A percentile compares a stretch with the other conserved stretches of the same genome.
phyloP scores from a whole-genome alignment of 2,329 filamentous ascomycete genomes.

The Fusarium sp. region DNA sequence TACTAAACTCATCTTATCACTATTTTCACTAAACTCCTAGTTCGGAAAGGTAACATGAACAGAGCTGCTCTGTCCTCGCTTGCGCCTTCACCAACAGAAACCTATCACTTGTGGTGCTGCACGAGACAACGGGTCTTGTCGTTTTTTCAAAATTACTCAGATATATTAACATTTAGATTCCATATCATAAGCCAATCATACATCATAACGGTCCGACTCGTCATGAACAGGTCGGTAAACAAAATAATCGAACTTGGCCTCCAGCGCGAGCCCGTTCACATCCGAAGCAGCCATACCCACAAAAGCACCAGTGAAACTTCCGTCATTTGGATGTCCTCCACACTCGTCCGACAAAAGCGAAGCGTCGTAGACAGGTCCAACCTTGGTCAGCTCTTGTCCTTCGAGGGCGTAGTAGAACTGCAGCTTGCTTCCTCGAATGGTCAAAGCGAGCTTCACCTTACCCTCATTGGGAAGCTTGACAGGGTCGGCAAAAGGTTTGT shows the following conservation, averaged over 20 bases:
- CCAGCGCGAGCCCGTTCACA: constrained; percentile 61
- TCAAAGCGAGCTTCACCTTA: constrained; percentile 64
- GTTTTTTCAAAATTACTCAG: neutral
- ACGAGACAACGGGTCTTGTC: neutral
- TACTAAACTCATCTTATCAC: neutral
- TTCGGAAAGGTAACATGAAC: neutral
- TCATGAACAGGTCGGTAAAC: constrained; percentile 62
- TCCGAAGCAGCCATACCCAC: constrained; percentile 68
- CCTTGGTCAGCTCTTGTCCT: constrained; percentile 57
- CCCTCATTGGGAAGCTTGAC: constrained; percentile 65
- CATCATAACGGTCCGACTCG: constrained; percentile 59
- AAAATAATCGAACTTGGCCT: constrained; percentile 65
- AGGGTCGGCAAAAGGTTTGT: constrained; percentile 56
- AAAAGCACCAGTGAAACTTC: constrained; percentile 73
- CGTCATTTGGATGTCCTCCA: constrained; percentile 69
- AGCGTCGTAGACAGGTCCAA: constrained; percentile 69
- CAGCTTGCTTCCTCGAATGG: constrained; percentile 62
- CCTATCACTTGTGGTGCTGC: neutral
- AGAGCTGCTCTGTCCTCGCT: neutral
- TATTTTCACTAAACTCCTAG: neutral
- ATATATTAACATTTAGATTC: neutral
- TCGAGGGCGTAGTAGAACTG: constrained; percentile 69
- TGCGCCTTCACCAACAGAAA: neutral
- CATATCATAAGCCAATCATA: neutral
- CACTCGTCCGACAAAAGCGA: constrained; percentile 72